Evolutionary conservation across 2,329 filamentous ascomycete species (phyloP).

Genomic region (Didymellaceae sp.): DNA sequence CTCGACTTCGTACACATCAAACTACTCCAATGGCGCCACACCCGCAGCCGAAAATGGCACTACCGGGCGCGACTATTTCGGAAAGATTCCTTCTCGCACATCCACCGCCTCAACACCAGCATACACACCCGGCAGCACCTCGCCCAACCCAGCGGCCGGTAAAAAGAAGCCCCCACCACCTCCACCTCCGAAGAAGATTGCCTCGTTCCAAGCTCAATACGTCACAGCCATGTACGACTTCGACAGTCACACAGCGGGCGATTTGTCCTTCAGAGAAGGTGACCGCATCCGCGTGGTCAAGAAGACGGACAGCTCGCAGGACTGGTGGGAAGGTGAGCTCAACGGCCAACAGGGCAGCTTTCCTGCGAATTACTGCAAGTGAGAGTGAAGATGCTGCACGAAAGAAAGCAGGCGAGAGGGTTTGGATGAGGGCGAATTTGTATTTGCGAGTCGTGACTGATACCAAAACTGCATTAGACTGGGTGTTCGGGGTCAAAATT

Average conservation of each 20-base stretch:
- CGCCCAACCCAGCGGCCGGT: constrained; percentile 52
- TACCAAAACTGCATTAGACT: constrained; percentile 36
- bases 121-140: constrained; percentile 37
- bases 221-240: constrained; percentile 80
- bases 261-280: constrained; percentile 77
- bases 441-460: too few relatives aligned
- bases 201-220: constrained; percentile 59
- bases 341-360: constrained; percentile 73
- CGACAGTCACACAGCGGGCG: constrained; percentile 70
- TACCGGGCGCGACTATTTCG: constrained; percentile 45
- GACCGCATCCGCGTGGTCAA: constrained; percentile 79
- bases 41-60: constrained; percentile 19
- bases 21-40: constrained; percentile 34
- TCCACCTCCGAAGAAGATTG: constrained; percentile 67
- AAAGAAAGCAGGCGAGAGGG: too few relatives aligned
- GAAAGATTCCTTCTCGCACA: constrained; percentile 53
- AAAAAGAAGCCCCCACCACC: constrained; percentile 82
- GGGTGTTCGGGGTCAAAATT: constrained; percentile 23
- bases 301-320: constrained; percentile 79
- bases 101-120: constrained; percentile 32
- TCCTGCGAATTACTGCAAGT: constrained; percentile 81
- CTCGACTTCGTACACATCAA: constrained; percentile 41
- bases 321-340: constrained; percentile 88
- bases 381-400: background rate
- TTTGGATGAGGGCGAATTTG: too few relatives aligned